These are phyloP conservation scores for Tylopilus sp. DNA, from an alignment of 768 basidiomycete species.

Conservation along the genomic window DNA sequence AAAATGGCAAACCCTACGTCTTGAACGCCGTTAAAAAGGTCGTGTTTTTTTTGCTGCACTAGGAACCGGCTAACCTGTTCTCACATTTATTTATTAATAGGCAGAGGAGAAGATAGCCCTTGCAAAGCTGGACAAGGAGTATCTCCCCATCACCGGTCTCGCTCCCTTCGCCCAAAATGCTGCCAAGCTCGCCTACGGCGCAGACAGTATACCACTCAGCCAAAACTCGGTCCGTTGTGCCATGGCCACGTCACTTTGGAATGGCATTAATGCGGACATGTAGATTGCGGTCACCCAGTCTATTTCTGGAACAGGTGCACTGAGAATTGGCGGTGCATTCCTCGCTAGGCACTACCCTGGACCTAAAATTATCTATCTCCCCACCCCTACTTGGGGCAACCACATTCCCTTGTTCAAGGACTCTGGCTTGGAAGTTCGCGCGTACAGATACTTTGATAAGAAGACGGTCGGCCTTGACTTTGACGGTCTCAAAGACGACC, in stretches of 20 bases:
- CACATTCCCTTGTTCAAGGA: conserved; percentile 93
- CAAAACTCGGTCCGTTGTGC: conserved; percentile 65
- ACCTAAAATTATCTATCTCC: conserved; percentile 86
- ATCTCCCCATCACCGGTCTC: conserved; percentile 92
- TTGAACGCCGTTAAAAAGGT: conserved; percentile 88
- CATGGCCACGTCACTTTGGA: neutral
- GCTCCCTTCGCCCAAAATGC: conserved; percentile 83
- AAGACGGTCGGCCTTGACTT: conserved; percentile 91
- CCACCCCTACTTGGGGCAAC: conserved; percentile 95
- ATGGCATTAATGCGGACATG: neutral
- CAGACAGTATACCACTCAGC: conserved; percentile 67
- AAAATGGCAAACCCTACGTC: conserved; percentile 92
- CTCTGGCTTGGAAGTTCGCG: conserved; percentile 89
- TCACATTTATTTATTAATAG: conserved; percentile 37
- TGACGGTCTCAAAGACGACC: conserved; percentile 82
- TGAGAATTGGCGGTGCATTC: conserved; percentile 93
- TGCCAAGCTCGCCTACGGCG: conserved; percentile 87
- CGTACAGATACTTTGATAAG: conserved; percentile 94
- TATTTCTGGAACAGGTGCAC: conserved; percentile 97
- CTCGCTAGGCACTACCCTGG: conserved; percentile 85
- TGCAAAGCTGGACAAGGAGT: conserved; percentile 85
- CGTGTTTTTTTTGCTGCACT: neutral
- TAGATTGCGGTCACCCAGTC: conserved; percentile 88
- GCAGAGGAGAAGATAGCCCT: conserved; percentile 72
- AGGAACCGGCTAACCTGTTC: neutral